Percentiles rank a stretch among this genome's conserved stretches.
phyloP scores from a whole-genome alignment of 148 eudicot species.

The Amaranthus cruentus region DNA sequence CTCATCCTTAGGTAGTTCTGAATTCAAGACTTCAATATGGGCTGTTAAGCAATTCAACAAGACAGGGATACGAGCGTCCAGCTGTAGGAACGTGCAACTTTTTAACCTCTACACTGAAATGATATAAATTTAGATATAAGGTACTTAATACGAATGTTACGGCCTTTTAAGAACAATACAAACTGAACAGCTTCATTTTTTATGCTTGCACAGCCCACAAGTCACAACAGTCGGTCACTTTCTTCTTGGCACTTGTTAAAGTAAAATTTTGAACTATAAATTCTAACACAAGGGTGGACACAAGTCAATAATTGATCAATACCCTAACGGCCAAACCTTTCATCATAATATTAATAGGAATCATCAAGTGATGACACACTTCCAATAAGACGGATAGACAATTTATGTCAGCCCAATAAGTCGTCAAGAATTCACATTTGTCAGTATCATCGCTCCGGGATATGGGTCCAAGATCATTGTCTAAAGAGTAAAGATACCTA shows the following conservation, averaged over 20 bases:
- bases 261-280: neutral
- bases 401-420: neutral
- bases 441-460: conserved; percentile 2
- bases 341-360: neutral
- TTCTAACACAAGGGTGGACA: neutral
- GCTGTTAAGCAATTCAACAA: neutral
- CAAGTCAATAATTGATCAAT: neutral
- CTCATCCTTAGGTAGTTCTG: neutral
- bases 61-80: neutral
- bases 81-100: neutral
- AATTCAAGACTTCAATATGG: neutral
- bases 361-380: neutral
- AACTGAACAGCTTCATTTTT: neutral
- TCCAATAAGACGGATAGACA: neutral
- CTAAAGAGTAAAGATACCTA: neutral
- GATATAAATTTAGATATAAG: neutral
- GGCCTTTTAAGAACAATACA: neutral
- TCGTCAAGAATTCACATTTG: neutral
- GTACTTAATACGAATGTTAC: neutral
- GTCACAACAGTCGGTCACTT: neutral
- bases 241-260: neutral
- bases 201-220: neutral
- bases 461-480: neutral
- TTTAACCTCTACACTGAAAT: neutral
- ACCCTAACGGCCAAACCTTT: neutral